Base-by-base conservation (phyloP, 2,329 filamentous ascomycete genomes). In the Apiospora pterosperma region DNA sequence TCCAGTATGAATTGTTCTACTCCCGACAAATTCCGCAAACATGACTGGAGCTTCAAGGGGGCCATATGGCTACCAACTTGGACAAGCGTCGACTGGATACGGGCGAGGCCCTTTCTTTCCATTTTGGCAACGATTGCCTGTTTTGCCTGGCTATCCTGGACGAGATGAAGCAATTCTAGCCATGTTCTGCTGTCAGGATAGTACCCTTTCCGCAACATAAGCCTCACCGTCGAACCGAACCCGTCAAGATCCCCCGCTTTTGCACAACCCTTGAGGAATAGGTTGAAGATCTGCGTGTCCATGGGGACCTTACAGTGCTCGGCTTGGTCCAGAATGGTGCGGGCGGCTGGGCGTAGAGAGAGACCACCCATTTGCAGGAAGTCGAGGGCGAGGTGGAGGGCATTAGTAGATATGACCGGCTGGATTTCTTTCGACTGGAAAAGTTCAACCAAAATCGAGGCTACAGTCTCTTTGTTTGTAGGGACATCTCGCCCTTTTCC, bases 121-220 rank as follows among this genome's bases (percentile, higher is more conserved):
- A 76, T 70, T 55, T 44, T 83, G 64, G 75, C 76, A 61, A 82
- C 78, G 67, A 88, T 81, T 63, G 85, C 81, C 14, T 77, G 73
- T 61, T 81, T 73, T 59, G 73, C 66, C 42, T 77, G 68, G 63
- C 81, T 72, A 72, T 78, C 65, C 70, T 75, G 67, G 63, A 83
- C 71, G 76, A 82, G 81, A 64, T 79, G 76, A 34, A 76, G 52
- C 36, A 76, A 71, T 4, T 70, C 69, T 12, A 65, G 52, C 75
- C 75, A 76, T 19, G 69, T 66, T 62, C 64, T 68, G 25, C 64
- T 67, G 39, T 72, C 67, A 1, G 70, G 63, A 14, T 66, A 66
- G 25, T 66, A 68, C 21, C 71, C 67, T 59, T 69, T 73, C 12
- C 69, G 68, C 52, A 70, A 62, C 72, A 76, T 74, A n/a, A 67